phyloP scores from a whole-genome alignment of 495 filamentous ascomycete genomes.

The Astrothelium macrocarpum region DNA sequence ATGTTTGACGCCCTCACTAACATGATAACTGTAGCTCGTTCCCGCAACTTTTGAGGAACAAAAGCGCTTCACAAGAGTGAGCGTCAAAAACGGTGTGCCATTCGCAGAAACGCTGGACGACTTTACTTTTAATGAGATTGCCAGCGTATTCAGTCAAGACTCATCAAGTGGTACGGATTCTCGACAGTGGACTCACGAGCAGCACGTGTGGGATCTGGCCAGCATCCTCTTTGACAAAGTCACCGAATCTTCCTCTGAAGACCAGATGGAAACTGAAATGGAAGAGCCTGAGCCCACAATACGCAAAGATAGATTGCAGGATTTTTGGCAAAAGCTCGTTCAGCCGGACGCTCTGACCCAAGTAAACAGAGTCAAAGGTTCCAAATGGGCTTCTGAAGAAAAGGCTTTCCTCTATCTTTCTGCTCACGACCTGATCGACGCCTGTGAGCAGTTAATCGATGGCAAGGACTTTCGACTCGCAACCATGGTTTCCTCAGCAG shows the following conservation, averaged over 20 bases:
- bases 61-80: constrained; percentile 33
- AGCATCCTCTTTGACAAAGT: constrained; percentile 74
- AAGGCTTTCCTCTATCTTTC: constrained; percentile 73
- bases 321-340: constrained; percentile 58
- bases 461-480: constrained; percentile 71
- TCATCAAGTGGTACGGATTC: background rate
- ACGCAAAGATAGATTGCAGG: constrained; percentile 45
- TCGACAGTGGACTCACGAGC: constrained; percentile 39
- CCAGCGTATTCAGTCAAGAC: background rate
- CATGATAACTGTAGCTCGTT: constrained; percentile 26
- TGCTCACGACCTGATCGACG: constrained; percentile 65
- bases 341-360: constrained; percentile 43
- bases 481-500: constrained; percentile 61
- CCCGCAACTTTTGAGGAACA: constrained; percentile 35
- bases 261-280: constrained; percentile 39
- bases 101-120: constrained; percentile 31
- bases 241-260: constrained; percentile 38
- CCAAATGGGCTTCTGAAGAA: constrained; percentile 57
- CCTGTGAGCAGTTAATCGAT: constrained; percentile 65
- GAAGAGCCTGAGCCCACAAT: constrained; percentile 39
- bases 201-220: constrained; percentile 65
- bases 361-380: constrained; percentile 21
- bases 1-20: constrained; percentile 12
- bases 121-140: constrained; percentile 35
- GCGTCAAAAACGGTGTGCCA: constrained; percentile 37